Base-by-base conservation (phyloP, 306 rosid species). In the Boehmeria nivea region DNA sequence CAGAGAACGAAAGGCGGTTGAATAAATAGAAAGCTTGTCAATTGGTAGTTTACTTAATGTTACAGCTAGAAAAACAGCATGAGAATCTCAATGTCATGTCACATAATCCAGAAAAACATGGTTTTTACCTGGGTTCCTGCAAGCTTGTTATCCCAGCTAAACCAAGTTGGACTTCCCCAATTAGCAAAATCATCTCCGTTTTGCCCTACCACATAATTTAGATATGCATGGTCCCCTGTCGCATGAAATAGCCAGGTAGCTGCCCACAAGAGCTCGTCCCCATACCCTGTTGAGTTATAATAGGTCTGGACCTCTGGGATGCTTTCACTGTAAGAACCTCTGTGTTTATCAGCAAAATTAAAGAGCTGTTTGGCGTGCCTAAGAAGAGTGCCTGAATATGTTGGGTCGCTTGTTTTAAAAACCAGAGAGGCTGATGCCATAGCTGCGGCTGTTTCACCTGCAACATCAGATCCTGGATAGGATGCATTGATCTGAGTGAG, bases 361-460 rank as follows among this genome's bases (percentile, higher is more conserved):
- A 93, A 93, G 70, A 93, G 63, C 62, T 87, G 76, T 66, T 83
- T 76, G 20, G 99, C 89, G 69, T 93, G 99, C 77, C 56, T 70
- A 51, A 93, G 95, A 64, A 93, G 99, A 15, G 43, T 71, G 70
- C 58, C 63, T 45, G 99, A 85, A 76, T 93, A 85, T 51, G 75
- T 19, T 24, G 89, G 44, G 58, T 85, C 28, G 0, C 56, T 50
- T 60, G 74, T 69, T 81, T 81, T 84, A 55, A 78, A 93, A 64
- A 93, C 99, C 80, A 93, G 78, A 48, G 96, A 93, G n/a, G 99
- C 99, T 11, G 99, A 73, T 47, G 99, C 96, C 96, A 93, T 75
- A 48, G 99, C 99, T 16, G 96, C 96, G 36, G 99, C 96, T 28
- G 93, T 83, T 77, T 91, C 96, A 48, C 81, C 96, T 13, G 99